A percentile compares a stretch with the other conserved stretches of the same genome.
Conservation (phyloP, 2,329 filamentous ascomycete species). For the Fonsecaea erecta region DNA sequence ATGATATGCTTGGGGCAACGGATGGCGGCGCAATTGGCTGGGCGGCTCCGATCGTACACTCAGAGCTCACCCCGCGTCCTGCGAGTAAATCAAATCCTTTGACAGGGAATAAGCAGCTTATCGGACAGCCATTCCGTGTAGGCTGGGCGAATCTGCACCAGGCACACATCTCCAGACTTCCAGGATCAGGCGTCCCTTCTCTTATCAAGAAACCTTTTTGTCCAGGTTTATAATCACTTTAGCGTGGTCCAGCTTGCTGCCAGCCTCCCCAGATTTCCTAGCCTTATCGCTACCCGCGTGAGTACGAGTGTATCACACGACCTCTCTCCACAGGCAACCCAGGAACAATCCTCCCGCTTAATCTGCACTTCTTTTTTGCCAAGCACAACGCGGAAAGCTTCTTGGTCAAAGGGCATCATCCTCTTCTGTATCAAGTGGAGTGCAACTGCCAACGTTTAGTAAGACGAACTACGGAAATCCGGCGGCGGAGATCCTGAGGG, state of each 20-base stretch:
- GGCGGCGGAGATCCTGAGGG: neutral
- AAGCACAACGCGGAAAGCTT: neutral
- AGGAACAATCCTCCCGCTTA: neutral
- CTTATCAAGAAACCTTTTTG: slow-evolving; percentile 2
- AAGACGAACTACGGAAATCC: neutral
- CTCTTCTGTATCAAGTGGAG: neutral
- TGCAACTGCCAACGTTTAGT: neutral
- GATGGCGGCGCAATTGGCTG: neutral
- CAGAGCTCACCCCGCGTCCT: neutral
- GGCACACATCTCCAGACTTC: neutral
- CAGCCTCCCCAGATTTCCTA: slow-evolving; percentile 4
- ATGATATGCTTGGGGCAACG: neutral
- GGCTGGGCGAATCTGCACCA: neutral
- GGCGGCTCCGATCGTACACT: neutral
- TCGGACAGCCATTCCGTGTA: neutral
- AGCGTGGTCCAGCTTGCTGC: neutral
- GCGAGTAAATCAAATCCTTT: neutral
- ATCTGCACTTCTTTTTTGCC: neutral
- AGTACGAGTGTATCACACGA: neutral
- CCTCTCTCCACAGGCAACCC: neutral
- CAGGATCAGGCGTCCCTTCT: neutral
- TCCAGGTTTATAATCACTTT: neutral
- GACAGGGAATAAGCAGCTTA: neutral
- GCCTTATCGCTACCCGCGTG: neutral
- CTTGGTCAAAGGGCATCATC: neutral